Percentiles rank a stretch among this genome's conserved stretches.
Evolutionary conservation across 1,139 yeast genomes (phyloP).

Genomic region (Magnusiomyces sp.): DNA sequence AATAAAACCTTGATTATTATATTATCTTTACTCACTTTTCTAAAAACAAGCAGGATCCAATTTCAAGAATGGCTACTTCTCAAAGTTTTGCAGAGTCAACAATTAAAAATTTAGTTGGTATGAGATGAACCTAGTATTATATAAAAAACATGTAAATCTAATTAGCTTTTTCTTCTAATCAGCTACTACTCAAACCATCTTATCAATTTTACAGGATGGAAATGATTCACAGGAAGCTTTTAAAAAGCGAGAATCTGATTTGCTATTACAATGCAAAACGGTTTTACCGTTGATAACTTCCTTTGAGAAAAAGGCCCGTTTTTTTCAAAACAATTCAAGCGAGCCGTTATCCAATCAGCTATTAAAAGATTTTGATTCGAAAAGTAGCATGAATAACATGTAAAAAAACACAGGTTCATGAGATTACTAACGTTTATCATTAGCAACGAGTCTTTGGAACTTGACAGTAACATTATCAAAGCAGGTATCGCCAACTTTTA

Average conservation of each 20-base stretch:
- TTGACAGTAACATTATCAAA: conserved; percentile 4
- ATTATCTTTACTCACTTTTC: too few species aligned
- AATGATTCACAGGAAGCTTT: background rate
- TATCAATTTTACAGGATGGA: background rate
- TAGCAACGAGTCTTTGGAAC: conserved; percentile 5
- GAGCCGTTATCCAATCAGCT: background rate
- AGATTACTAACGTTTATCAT: background rate
- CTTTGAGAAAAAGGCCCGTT: conserved; percentile 12
- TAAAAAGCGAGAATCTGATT: background rate
- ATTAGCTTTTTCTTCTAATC: background rate
- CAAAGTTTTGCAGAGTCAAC: conserved; percentile 2
- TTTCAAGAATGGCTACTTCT: too few species aligned
- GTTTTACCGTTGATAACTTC: conserved; percentile 13
- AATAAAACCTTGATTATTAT: too few species aligned
- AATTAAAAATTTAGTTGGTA: conserved; percentile 2
- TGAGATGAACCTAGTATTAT: background rate
- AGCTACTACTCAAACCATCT: background rate
- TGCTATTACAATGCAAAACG: conserved; percentile 12
- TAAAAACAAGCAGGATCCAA: too few species aligned
- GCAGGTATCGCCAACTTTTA: background rate
- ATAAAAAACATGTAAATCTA: background rate
- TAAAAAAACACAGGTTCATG: too few species aligned
- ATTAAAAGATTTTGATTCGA: conserved; percentile 10
- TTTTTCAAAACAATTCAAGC: background rate
- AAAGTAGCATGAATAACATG: conserved; percentile 2